Base-by-base conservation (phyloP, 1,139 yeast species). In the Protomyces inouyei region DNA sequence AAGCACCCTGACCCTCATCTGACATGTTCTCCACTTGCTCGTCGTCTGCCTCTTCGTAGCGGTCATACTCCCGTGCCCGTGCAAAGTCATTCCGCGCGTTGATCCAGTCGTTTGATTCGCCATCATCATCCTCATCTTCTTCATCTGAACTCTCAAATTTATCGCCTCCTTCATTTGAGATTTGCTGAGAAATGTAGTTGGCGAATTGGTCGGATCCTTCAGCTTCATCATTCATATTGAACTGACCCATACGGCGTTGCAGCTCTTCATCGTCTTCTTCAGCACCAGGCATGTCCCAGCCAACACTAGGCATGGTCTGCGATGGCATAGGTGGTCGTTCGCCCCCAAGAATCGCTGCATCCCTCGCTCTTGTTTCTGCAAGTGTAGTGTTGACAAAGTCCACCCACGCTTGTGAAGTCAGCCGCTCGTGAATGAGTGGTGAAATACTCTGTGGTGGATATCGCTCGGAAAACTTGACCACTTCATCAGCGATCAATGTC, bases 401-500 rank as follows among this genome's bases (percentile, higher is more conserved):
- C 67, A 84, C 85, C 99, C 99, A 93, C 14, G 80, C 79, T 23
- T 81, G 85, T 66, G 84, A 81, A 35, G 74, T 71, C 65, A 83
- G 80, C 56, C 84, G 84, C 23, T 77, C 80, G 67, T 84, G 84
- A 43, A 89, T 85, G 16, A 82, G 77, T 36, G 82, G 82, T 65
- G 89, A 83, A 38, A 87, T 76, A 1, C 85, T 77, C 68, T 80
- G 83, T 48, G 86, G 82, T 1, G 90, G 85, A 71, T 85, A 87
- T 23, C 87, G 76, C 57, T 89, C 90, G 36, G 92, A 87, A 74
- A 93, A 93, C 74, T 95, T 95, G 66, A 93, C 97, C 55, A 93
- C 96, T 74, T 93, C 99, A 74, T 95, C 98, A 8, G 97, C 96
- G 68, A 95, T 92, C 69, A 93, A 80, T 0, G 97, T 93, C 73